Conservation (phyloP, 179 eudicot genomes). For the Beta macrorhiza region DNA sequence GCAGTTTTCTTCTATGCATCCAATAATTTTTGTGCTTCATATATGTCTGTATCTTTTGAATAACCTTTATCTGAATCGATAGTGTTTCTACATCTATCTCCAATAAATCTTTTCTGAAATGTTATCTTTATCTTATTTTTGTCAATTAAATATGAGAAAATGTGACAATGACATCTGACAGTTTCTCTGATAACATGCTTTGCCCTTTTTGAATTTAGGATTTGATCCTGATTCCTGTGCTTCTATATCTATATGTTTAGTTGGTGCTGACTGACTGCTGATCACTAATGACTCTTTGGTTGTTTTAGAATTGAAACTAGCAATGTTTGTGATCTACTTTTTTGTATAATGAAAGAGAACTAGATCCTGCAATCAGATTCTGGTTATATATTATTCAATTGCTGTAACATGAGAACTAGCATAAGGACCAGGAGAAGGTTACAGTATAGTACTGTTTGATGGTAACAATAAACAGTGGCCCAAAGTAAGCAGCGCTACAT, state of each 20-base stretch:
- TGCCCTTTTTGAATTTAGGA: neutral
- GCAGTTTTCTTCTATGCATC: conserved; percentile 13
- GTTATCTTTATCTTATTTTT: neutral
- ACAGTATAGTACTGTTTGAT: neutral
- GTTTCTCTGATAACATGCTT: neutral
- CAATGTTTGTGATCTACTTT: neutral
- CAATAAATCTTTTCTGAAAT: neutral
- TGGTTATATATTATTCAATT: no score
- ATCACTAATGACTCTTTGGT: neutral
- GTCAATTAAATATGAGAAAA: neutral
- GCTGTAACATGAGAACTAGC: neutral
- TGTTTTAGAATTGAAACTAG: neutral
- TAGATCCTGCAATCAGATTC: no score
- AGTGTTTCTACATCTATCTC: neutral
- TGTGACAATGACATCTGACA: neutral
- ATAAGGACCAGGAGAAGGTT: neutral
- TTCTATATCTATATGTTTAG: neutral
- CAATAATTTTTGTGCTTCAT: neutral
- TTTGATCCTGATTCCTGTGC: neutral
- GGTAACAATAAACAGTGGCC: neutral
- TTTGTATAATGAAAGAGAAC: no score
- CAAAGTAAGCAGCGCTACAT: neutral
- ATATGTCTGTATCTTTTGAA: neutral
- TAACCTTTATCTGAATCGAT: neutral
- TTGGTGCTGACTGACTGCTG: neutral